Base-by-base conservation (phyloP, 768 basidiomycete species). In the Boletus rubropictus region DNA sequence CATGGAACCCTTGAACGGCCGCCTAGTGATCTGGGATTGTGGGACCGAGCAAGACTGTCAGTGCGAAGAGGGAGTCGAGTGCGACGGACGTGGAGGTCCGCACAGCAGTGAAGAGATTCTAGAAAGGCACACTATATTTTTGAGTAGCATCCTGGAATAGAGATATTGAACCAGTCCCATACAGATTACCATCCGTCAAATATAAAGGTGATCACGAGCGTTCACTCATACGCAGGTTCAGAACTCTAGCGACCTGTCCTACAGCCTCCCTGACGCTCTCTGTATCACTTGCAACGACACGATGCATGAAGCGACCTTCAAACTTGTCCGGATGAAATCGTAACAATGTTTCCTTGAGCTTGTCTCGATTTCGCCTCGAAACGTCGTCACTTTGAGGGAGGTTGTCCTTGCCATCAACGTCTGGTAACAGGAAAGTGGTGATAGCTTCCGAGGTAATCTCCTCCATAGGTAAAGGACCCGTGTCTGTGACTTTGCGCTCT, bases 311-410 rank as follows among this genome's bases (percentile, higher is more conserved):
- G 28, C 86, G 74, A 17, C 86, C 84, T 60, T 89, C 84, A 44
- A 88, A 88, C 61, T 89, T 89, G 64, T 89, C 86, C 2, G 86
- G 86, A 59, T 89, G 86, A 61, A 84, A 89, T 17, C 85, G 80
- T 21, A 87, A 63, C 56, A 86, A 72, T 0, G 82, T 74, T 64
- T 86, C 85, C 55, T 82, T 71, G 37, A 87, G 57, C 51, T 73
- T 81, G 17, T 86, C 82, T 59, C 77, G 82, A 28, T 69, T 71
- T 59, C 73, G 78, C 62, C 71, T 77, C 28, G 62, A 60, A 18
- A 49, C 49, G 17, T 66, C 69, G 40, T 50, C 59, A 18, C 52
- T 42, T 17, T 42, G 39, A 36, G 53, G 44, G 37, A 46, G 35
- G 18, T 28, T 8, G 15, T 38, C 40, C 12, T 28, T 27, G 37